Percentiles rank a stretch among this genome's conserved stretches.
These are phyloP conservation scores for Cercospora sesami DNA, from an alignment of 2,329 filamentous ascomycete species.

Conservation along the genomic window DNA sequence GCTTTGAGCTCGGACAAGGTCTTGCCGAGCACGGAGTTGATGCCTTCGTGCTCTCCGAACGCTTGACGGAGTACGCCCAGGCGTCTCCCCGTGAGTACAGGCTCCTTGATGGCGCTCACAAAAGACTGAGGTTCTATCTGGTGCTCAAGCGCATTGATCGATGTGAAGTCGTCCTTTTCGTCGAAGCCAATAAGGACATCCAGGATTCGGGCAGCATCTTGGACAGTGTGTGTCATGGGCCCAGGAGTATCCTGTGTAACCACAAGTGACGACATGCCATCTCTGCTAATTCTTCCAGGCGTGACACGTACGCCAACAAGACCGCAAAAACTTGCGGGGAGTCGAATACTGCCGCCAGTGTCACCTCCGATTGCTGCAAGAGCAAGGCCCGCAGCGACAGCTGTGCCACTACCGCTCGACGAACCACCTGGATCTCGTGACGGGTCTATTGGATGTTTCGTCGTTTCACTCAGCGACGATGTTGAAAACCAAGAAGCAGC, in stretches of 20 bases:
- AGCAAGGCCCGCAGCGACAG: constrained; percentile 32
- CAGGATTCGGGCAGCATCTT: constrained; percentile 31
- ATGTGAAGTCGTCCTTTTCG: constrained; percentile 26
- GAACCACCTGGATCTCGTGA: constrained; percentile 35
- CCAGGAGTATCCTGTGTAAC: constrained; percentile 32
- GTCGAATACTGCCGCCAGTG: constrained; percentile 33
- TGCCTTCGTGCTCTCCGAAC: constrained; percentile 29
- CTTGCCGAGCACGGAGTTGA: constrained; percentile 21
- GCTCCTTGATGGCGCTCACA: constrained; percentile 23
- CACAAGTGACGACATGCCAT: constrained; percentile 30
- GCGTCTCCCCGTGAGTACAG: constrained; percentile 23
- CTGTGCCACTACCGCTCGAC: constrained; percentile 34
- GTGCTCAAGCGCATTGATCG: constrained; percentile 25
- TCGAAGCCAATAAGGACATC: constrained; percentile 31
- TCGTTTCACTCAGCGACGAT: constrained; percentile 29
- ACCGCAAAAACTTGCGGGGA: constrained; percentile 32
- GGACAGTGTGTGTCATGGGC: constrained; percentile 29
- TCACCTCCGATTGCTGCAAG: constrained; percentile 34
- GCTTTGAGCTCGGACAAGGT: constrained; percentile 21
- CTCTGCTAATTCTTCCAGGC: constrained; percentile 31
- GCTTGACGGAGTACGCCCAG: constrained; percentile 30
- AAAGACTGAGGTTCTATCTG: constrained; percentile 12
- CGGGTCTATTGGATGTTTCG: constrained; percentile 30
- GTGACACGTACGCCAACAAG: constrained; percentile 34
- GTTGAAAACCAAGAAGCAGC: constrained; percentile 28